Conservation (phyloP, 164 flowering plant species). For the Magnolia officinalis region DNA sequence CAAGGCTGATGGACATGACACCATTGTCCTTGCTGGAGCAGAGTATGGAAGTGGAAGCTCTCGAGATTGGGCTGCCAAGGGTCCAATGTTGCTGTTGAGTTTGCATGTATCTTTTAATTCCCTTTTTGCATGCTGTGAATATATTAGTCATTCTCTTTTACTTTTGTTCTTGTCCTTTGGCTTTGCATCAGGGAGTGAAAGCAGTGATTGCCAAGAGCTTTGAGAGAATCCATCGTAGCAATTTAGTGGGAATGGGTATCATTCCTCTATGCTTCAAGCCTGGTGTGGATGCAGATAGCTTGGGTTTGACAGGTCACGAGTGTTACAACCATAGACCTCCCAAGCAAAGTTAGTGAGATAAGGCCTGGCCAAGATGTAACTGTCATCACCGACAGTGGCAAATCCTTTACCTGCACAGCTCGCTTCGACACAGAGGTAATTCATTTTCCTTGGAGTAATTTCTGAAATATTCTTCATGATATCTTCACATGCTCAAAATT, state of each 20-base stretch:
- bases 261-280: slow-evolving; percentile 68
- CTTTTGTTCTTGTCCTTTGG: background rate
- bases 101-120: background rate
- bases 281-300: slow-evolving; percentile 52
- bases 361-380: slow-evolving; percentile 43
- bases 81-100: slow-evolving; percentile 66
- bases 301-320: slow-evolving; percentile 40
- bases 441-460: background rate
- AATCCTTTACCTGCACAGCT: slow-evolving; percentile 38
- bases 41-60: slow-evolving; percentile 85
- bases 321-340: slow-evolving; percentile 36
- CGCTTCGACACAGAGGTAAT: slow-evolving; percentile 47
- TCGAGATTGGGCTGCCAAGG: slow-evolving; percentile 84
- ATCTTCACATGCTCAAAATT: background rate
- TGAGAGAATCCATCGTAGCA: slow-evolving; percentile 83
- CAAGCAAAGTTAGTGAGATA: slow-evolving; percentile 29
- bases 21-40: slow-evolving; percentile 65
- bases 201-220: slow-evolving; percentile 86
- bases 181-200: slow-evolving; percentile 61
- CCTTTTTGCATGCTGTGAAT: background rate
- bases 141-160: background rate
- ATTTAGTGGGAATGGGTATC: slow-evolving; percentile 81
- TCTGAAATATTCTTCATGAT: background rate
- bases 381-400: slow-evolving; percentile 34
- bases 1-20: slow-evolving; percentile 53